phyloP scores from a whole-genome alignment of 768 basidiomycete species.

The Podaxis sp. region DNA sequence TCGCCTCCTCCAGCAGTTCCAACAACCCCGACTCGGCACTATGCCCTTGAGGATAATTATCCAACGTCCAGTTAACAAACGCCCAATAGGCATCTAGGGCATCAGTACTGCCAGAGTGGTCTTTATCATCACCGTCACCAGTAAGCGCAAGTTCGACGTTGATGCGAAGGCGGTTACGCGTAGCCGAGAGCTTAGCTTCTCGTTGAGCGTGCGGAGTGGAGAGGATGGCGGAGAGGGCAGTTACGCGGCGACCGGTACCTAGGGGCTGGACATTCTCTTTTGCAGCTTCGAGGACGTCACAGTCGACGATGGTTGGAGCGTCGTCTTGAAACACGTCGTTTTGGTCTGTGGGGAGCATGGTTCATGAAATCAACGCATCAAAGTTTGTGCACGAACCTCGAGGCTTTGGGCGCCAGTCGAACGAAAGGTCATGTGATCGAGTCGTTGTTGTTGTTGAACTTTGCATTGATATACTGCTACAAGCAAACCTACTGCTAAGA shows the following conservation, averaged over 20 bases:
- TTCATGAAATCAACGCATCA: not conserved
- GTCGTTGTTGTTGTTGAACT: too few relatives aligned
- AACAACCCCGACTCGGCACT: constrained; percentile 87
- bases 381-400: not conserved
- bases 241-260: constrained; percentile 73
- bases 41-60: constrained; percentile 92
- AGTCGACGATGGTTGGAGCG: constrained; percentile 59
- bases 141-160: constrained; percentile 66
- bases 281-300: constrained; percentile 74
- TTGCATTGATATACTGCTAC: too few relatives aligned
- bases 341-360: constrained; percentile 14
- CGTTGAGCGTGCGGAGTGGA: constrained; percentile 75
- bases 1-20: constrained; percentile 89
- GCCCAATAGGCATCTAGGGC: constrained; percentile 82
- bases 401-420: not conserved
- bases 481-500: too few relatives aligned
- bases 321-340: constrained; percentile 42
- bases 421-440: not conserved
- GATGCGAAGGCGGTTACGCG: constrained; percentile 61
- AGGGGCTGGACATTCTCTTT: constrained; percentile 88
- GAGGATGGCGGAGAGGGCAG: constrained; percentile 68
- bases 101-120: constrained; percentile 29
- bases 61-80: constrained; percentile 88
- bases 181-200: constrained; percentile 61
- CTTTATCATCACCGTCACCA: constrained; percentile 70